Evolutionary conservation across 1,284 basidiomycete genomes (phyloP).

Genomic region (Trichosporon coremiiforme): DNA sequence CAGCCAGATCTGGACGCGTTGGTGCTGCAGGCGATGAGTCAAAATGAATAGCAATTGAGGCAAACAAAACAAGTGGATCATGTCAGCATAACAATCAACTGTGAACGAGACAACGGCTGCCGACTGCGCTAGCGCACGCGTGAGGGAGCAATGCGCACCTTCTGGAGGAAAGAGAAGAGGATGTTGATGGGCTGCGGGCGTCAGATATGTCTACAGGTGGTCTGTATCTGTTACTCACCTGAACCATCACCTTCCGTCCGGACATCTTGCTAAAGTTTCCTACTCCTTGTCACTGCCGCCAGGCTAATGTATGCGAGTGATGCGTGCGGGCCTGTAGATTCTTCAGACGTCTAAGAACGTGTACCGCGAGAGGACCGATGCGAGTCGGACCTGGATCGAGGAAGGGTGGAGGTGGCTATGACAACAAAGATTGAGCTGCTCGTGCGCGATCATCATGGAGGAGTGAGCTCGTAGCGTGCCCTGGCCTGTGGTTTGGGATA

Average conservation of each 20-base stretch:
- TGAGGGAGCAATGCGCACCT: conserved; percentile 36
- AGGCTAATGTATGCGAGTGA: conserved; percentile 23
- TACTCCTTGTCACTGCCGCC: conserved; percentile 26
- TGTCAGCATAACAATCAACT: conserved; percentile 3
- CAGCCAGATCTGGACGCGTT: conserved; percentile 89
- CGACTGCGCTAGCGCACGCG: not conserved
- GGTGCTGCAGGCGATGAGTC: conserved; percentile 62
- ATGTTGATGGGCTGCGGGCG: conserved; percentile 72
- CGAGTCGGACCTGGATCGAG: not conserved
- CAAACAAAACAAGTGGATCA: not conserved
- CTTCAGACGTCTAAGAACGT: not conserved
- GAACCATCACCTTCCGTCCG: conserved; percentile 93
- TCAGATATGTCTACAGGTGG: conserved; percentile 1
- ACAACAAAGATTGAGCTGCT: conserved; percentile 10
- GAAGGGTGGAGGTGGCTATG: conserved; percentile 4
- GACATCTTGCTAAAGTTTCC: conserved; percentile 66
- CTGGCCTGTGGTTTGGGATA: not conserved
- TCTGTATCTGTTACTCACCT: conserved; percentile 63
- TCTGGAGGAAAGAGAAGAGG: conserved; percentile 97
- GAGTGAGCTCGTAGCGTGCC: not conserved
- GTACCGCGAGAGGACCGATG: not conserved
- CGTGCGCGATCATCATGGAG: conserved; percentile 5
- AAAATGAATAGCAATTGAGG: not conserved
- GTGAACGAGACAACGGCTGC: no score
- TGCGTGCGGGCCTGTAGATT: not conserved